phyloP scores from a whole-genome alignment of 2,329 filamentous ascomycete genomes.

The Aureobasidium sp. region DNA sequence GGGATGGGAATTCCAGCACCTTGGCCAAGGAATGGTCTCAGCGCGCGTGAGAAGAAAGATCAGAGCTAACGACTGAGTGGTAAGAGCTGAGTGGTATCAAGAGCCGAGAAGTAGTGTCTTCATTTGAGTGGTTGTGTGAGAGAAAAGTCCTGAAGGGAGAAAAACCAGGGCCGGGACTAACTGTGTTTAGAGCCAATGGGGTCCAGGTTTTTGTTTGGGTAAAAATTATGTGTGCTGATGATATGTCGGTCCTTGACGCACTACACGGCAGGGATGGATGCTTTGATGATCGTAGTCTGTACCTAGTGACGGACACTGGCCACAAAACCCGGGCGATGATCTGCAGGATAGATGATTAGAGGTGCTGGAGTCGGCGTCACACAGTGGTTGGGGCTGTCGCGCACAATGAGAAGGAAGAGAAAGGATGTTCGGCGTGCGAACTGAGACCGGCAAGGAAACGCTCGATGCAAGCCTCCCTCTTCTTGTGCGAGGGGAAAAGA shows the following conservation, averaged over 20 bases:
- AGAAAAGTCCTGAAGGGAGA: neutral
- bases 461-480: conserved; percentile 7
- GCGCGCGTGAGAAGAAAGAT: neutral
- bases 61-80: conserved; percentile 4
- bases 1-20: conserved; percentile 9
- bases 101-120: conserved; percentile 8
- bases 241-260: conserved; percentile 9
- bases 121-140: neutral
- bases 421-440: too few relatives aligned
- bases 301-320: conserved; percentile 5
- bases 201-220: neutral
- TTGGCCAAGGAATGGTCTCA: conserved; percentile 10
- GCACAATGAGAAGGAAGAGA: neutral
- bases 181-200: neutral
- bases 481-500: conserved; percentile 9
- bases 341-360: conserved; percentile 6
- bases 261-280: conserved; percentile 11
- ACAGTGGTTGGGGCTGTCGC: conserved; percentile 9
- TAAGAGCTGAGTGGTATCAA: conserved; percentile 4
- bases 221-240: neutral
- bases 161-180: neutral
- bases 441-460: neutral
- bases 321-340: conserved; percentile 8
- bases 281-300: conserved; percentile 10
- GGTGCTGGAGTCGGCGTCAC: conserved; percentile 5